Percentiles rank a stretch among this genome's conserved stretches.
These are phyloP conservation scores for Alternaria conjuncta DNA, from an alignment of 2,329 filamentous ascomycete species.

Conservation along the genomic window DNA sequence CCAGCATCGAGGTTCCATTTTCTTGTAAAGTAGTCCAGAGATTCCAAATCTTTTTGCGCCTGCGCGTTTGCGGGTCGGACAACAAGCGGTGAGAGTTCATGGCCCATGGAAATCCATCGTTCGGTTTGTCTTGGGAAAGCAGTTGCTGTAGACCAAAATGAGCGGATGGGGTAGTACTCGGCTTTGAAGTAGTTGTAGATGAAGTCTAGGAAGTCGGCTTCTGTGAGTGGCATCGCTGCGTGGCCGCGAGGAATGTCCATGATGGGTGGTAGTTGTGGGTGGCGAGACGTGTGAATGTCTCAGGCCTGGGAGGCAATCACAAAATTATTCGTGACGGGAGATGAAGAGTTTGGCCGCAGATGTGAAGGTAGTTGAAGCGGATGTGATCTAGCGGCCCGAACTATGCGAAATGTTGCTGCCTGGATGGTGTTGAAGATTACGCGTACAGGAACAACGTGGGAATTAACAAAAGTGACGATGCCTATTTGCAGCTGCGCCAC, in stretches of 20 bases:
- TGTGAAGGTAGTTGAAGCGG: not conserved
- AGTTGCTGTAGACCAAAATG: constrained; percentile 45
- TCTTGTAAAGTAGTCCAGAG: constrained; percentile 40
- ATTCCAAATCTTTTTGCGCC: constrained; percentile 46
- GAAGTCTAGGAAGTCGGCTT: constrained; percentile 45
- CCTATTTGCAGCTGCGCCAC: constrained; percentile 27
- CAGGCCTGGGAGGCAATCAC: not conserved
- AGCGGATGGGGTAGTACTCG: constrained; percentile 47
- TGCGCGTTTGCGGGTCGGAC: constrained; percentile 46
- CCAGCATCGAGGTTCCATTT: constrained; percentile 40
- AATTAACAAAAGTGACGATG: constrained; percentile 26
- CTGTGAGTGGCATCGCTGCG: constrained; percentile 41
- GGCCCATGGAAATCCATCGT: constrained; percentile 44
- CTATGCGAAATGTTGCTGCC: constrained; percentile 39
- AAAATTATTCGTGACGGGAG: not conserved
- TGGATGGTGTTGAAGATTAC: constrained; percentile 27
- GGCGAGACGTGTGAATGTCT: constrained; percentile 11
- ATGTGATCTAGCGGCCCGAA: not conserved
- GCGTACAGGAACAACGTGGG: constrained; percentile 15
- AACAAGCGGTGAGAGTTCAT: constrained; percentile 43
- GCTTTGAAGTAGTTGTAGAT: constrained; percentile 48
- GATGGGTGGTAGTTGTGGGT: constrained; percentile 4
- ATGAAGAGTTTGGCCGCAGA: not conserved
- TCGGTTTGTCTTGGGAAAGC: constrained; percentile 38
- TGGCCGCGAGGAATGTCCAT: constrained; percentile 45